Evolutionary conservation across 768 basidiomycete genomes (phyloP).

Genomic region (Rhodotorula paludigena): DNA sequence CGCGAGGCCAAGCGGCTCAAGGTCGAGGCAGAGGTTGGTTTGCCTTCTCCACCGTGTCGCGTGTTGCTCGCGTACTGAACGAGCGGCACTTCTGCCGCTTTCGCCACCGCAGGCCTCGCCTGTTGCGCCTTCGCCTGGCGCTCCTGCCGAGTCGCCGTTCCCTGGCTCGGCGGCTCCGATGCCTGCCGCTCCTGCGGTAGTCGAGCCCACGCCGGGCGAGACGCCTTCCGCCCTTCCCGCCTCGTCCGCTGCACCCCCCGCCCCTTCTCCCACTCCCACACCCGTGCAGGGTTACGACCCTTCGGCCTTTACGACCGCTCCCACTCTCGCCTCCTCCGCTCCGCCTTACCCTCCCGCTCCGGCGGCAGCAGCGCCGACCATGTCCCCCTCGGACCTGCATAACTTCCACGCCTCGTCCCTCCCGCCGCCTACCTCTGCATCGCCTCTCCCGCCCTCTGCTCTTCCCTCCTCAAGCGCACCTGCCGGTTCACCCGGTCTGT

Average conservation of each 20-base stretch:
- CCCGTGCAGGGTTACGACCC: conserved; percentile 18
- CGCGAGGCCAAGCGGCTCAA: conserved; percentile 31
- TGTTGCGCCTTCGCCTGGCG: background rate
- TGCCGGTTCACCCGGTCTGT: background rate
- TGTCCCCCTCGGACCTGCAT: conserved; percentile 31
- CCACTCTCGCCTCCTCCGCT: conserved; percentile 6
- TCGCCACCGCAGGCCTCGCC: background rate
- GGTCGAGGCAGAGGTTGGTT: conserved; percentile 19
- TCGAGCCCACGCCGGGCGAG: background rate
- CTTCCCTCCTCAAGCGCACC: background rate
- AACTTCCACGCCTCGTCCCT: background rate
- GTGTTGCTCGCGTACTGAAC: background rate
- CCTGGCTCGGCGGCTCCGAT: background rate
- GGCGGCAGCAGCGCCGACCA: conserved; percentile 17
- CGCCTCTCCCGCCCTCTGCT: conserved; percentile 3
- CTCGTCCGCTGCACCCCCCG: background rate
- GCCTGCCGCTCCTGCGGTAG: background rate
- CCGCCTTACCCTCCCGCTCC: conserved; percentile 4
- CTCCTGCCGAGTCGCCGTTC: background rate
- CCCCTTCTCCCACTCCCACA: conserved; percentile 7
- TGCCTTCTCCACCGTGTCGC: background rate
- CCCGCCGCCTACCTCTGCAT: background rate
- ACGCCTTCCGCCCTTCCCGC: background rate
- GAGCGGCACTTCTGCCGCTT: no score
- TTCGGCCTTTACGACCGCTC: conserved; percentile 9